A percentile compares a stretch with the other conserved stretches of the same genome.
Evolutionary conservation across 1,284 basidiomycete species (phyloP).

Genomic region (Prillingera fragicola): DNA sequence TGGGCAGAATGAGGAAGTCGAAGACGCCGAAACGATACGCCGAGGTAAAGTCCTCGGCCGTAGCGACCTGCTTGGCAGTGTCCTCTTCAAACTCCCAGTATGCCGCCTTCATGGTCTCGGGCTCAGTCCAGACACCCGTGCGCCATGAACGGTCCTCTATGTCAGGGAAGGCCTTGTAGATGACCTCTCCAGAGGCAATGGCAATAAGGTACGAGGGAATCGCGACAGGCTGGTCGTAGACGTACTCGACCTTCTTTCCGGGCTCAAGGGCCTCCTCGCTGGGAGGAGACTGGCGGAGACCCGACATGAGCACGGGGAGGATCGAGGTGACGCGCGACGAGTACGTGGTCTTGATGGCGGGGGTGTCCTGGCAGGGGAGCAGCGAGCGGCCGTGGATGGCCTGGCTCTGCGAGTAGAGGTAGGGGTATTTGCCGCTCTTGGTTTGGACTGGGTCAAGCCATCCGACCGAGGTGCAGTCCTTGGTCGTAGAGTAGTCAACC

Average conservation of each 20-base stretch:
- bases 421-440: conserved; percentile 76
- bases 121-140: conserved; percentile 84
- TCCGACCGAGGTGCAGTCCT: conserved; percentile 77
- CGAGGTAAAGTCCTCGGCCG: conserved; percentile 67
- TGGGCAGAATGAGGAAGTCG: conserved; percentile 85
- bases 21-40: conserved; percentile 84
- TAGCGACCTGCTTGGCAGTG: conserved; percentile 60
- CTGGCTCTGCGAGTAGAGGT: conserved; percentile 91
- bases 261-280: conserved; percentile 62
- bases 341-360: conserved; percentile 58
- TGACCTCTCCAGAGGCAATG: conserved; percentile 75
- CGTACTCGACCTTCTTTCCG: conserved; percentile 54
- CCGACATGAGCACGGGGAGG: conserved; percentile 78
- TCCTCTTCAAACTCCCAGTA: conserved; percentile 86
- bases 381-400: conserved; percentile 81
- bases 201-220: conserved; percentile 85
- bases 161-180: conserved; percentile 63
- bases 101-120: conserved; percentile 68
- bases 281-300: conserved; percentile 68
- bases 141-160: conserved; percentile 64
- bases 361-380: conserved; percentile 64
- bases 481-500: conserved; percentile 68
- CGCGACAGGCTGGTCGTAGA: conserved; percentile 60
- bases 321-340: conserved; percentile 66
- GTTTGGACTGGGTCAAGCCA: conserved; percentile 91